Percentiles rank a stretch among this genome's conserved stretches.
phyloP scores from a whole-genome alignment of 306 rosid genomes.

The Trichosanthes cucumerina region DNA sequence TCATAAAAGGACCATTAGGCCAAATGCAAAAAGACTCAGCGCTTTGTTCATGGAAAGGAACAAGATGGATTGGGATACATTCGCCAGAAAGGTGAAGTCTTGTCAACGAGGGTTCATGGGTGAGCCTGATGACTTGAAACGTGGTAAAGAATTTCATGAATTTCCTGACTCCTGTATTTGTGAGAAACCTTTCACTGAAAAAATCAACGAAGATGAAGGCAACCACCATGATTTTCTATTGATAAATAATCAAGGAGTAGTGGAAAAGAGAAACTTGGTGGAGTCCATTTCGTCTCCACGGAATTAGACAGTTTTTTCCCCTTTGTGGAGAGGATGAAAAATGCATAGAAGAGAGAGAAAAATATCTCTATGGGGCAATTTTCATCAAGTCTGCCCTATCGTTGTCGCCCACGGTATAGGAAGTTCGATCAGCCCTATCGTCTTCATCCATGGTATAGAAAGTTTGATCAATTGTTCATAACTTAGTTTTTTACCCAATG shows the following conservation, averaged over 20 bases:
- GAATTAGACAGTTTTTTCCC: background rate
- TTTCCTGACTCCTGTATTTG: slow-evolving; percentile 70
- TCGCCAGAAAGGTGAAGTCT: slow-evolving; percentile 57
- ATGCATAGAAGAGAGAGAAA: background rate
- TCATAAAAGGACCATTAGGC: slow-evolving; percentile 95
- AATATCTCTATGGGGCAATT: background rate
- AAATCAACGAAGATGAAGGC: slow-evolving; percentile 14
- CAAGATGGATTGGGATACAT: slow-evolving; percentile 73
- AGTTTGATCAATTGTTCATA: slow-evolving; percentile 52
- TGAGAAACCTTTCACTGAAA: slow-evolving; percentile 41
- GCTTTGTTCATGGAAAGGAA: slow-evolving; percentile 66
- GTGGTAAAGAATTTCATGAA: slow-evolving; percentile 86
- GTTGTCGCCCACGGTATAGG: slow-evolving; percentile 20
- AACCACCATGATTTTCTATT: slow-evolving; percentile 23
- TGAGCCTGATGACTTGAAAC: slow-evolving; percentile 78
- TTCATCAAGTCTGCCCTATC: background rate
- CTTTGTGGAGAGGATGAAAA: background rate
- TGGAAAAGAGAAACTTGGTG: background rate
- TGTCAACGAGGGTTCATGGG: slow-evolving; percentile 95
- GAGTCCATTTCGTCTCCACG: background rate
- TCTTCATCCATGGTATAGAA: slow-evolving; percentile 23
- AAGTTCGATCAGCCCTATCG: slow-evolving; percentile 7
- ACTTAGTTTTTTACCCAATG: slow-evolving; percentile 16
- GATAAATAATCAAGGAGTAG: slow-evolving; percentile 2
- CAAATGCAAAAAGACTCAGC: slow-evolving; percentile 95